These are phyloP conservation scores for Penicillium pulvis DNA, from an alignment of 495 filamentous ascomycete species.

Conservation along the genomic window DNA sequence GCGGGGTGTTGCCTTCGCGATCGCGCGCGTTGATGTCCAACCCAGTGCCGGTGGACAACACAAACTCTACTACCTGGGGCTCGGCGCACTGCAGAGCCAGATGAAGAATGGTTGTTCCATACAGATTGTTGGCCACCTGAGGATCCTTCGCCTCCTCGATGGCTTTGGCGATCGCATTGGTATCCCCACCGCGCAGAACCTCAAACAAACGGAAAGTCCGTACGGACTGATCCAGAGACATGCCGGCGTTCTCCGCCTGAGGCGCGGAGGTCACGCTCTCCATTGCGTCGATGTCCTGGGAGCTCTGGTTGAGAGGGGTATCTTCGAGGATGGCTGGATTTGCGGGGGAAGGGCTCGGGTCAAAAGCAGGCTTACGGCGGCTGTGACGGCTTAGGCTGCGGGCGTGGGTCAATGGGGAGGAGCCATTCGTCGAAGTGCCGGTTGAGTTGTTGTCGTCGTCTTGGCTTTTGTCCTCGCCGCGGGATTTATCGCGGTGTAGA, in stretches of 20 bases:
- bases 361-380: constrained; percentile 27
- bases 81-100: constrained; percentile 97
- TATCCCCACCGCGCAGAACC: constrained; percentile 85
- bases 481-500: constrained; percentile 53
- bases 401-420: constrained; percentile 27
- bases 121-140: constrained; percentile 51
- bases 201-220: constrained; percentile 93
- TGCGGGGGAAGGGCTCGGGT: constrained; percentile 22
- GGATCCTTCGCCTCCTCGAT: constrained; percentile 68
- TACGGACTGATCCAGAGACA: constrained; percentile 90
- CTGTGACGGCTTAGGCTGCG: constrained; percentile 38
- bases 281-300: constrained; percentile 25
- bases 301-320: constrained; percentile 29
- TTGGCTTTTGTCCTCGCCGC: constrained; percentile 45
- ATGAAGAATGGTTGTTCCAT: constrained; percentile 87
- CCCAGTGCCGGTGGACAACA: constrained; percentile 67
- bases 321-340: constrained; percentile 30
- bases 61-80: constrained; percentile 91
- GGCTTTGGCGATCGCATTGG: constrained; percentile 83
- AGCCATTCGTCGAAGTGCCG: constrained; percentile 32
- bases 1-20: constrained; percentile 87
- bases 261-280: constrained; percentile 37
- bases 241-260: constrained; percentile 32
- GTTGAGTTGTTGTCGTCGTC: constrained; percentile 35
- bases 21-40: constrained; percentile 89